phyloP scores from a whole-genome alignment of 176 grass and related monocot species.

The Ananas comosus region DNA sequence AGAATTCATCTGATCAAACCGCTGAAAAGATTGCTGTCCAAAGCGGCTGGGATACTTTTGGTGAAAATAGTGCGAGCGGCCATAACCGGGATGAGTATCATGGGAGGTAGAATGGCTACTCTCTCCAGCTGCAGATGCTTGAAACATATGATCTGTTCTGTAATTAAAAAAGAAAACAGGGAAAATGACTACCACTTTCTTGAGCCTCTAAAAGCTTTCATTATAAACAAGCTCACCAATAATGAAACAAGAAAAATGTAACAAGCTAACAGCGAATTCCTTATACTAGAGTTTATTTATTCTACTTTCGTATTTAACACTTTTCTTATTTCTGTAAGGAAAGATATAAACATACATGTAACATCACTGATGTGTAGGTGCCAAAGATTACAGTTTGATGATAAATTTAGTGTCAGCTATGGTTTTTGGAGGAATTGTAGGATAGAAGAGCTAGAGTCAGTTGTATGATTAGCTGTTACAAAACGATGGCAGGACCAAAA shows the following conservation, averaged over 20 bases:
- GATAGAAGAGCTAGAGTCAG: too few species aligned
- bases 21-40: constrained; percentile 55
- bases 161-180: constrained; percentile 21
- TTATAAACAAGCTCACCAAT: neutral
- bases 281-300: neutral
- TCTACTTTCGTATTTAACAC: neutral
- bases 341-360: too few species aligned
- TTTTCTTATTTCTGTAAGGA: too few species aligned
- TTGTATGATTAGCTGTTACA: too few species aligned
- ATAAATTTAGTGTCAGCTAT: too few species aligned
- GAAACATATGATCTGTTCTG: constrained; percentile 33
- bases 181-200: constrained; percentile 4
- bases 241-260: neutral
- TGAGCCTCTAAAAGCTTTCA: neutral
- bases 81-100: constrained; percentile 17
- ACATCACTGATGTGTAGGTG: too few species aligned
- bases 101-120: constrained; percentile 29
- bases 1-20: constrained; percentile 37
- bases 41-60: constrained; percentile 29
- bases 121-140: constrained; percentile 36
- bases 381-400: too few species aligned
- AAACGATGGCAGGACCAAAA: too few species aligned
- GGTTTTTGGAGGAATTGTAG: too few species aligned
- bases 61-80: constrained; percentile 9
- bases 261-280: neutral